These are phyloP conservation scores for Corylus avellana DNA, from an alignment of 306 rosid species.

Conservation along the genomic window DNA sequence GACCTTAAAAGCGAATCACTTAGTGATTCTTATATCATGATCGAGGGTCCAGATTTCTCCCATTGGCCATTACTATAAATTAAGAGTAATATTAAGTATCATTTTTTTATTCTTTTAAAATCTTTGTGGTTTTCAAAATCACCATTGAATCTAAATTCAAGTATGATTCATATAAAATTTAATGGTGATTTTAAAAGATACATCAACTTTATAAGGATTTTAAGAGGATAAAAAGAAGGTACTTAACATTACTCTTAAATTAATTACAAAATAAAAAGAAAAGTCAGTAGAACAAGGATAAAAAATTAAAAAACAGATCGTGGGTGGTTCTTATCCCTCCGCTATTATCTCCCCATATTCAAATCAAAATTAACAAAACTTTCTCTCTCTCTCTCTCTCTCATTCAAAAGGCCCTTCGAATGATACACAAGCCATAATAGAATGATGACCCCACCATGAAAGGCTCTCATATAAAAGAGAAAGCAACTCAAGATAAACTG, in stretches of 20 bases:
- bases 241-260: no score
- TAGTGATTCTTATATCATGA: background rate
- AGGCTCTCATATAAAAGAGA: constrained; percentile 24
- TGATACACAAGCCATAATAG: background rate
- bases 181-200: no score
- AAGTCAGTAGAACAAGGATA: background rate
- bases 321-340: constrained; percentile 34
- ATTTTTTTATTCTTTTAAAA: no score
- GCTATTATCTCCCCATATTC: constrained; percentile 10
- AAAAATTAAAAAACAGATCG: background rate
- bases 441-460: constrained; percentile 42
- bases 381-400: constrained; percentile 3
- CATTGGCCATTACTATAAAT: no score
- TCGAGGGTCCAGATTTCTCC: background rate
- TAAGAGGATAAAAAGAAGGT: no score
- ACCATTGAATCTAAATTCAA: no score
- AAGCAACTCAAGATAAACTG: constrained; percentile 19
- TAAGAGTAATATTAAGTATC: no score
- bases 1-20: background rate
- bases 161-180: no score
- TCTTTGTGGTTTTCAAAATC: no score
- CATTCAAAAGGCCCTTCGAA: background rate
- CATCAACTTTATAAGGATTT: no score
- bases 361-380: constrained; percentile 23
- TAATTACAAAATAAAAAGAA: background rate